Base-by-base conservation (phyloP, 768 basidiomycete genomes). In the Candolleomyces eurysporus region DNA sequence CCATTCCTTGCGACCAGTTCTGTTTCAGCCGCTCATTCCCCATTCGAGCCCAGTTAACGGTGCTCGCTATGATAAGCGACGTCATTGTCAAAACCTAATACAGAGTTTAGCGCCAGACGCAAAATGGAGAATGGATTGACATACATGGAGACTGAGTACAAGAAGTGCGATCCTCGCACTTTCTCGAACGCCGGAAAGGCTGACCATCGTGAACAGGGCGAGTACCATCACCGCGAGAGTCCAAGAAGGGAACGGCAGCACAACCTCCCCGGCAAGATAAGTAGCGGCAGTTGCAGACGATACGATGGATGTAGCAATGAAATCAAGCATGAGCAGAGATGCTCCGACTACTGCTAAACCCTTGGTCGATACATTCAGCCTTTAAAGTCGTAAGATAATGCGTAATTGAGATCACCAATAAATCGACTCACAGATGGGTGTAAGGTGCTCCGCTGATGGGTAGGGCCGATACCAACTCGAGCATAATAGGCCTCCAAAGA, bases 401-500 rank as follows among this genome's bases (percentile, higher is more conserved):
- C 54, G 40, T 21, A 36, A 36, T 1, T 45, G 30, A 21, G 2
- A 26, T 10, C 43, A 40, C 56, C 48, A 17, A 45, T 16, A 17
- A 46, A 26, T 32, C 10, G 6, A 68, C 83, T 63, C 63, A 88
- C 86, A 89, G 73, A 67, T 89, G 89, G 0, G 84, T 84, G 67
- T 90, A 91, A 4, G 87, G 89, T 8, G 87, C 88, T 0, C 90
- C 90, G 59, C 79, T 84, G 10, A 90, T 79, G 0, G 88, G 86
- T 1, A 91, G 71, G 3, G 89, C 88, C 4, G 86, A 85, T 0
- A 81, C 88, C 9, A 92, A 72, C 67, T 91, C 90, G 64, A 84
- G 80, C 83, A 92, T 85, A 50, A 92, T 80, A 2, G 90, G 90
- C 13, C 88, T 82, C 87, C 88, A 92, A 22, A 91, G 68, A 65